These are phyloP conservation scores for Breviolum minutum DNA, from an alignment of 73 alveolate species.

Conservation along the genomic window DNA sequence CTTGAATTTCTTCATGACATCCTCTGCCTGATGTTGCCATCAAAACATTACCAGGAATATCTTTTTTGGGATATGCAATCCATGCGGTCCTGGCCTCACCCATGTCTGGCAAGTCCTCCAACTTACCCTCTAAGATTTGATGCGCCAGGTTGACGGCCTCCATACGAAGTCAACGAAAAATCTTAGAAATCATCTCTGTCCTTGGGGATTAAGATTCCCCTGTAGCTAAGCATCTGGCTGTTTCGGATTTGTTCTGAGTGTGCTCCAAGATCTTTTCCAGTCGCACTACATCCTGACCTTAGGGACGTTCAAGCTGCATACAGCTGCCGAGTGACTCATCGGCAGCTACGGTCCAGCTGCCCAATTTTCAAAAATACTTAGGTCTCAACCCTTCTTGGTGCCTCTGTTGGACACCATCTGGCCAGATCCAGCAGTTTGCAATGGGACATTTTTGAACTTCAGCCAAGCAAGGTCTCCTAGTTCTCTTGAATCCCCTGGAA, in stretches of 20 bases:
- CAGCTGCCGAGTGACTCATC: too few species aligned
- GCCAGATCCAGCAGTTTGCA: background rate
- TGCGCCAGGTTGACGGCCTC: conserved; percentile 78
- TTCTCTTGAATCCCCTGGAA: too few species aligned
- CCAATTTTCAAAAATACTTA: background rate
- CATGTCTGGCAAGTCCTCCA: conserved; percentile 90
- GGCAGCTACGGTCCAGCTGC: background rate
- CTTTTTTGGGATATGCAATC: too few species aligned
- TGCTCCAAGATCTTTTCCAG: conserved; percentile 74
- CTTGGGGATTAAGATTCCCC: background rate
- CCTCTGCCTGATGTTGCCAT: conserved; percentile 17
- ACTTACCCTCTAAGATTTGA: conserved; percentile 59
- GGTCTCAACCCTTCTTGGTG: conserved; percentile 59
- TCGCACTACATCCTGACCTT: conserved; percentile 70
- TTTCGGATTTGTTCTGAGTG: conserved; percentile 83
- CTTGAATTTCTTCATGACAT: conserved; percentile 65
- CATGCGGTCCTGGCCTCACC: background rate
- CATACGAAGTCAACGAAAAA: too few species aligned
- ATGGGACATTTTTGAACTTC: background rate
- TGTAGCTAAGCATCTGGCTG: background rate
- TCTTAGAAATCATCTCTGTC: too few species aligned
- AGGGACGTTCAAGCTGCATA: background rate
- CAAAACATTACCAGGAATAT: background rate
- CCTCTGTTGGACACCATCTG: conserved; percentile 91
- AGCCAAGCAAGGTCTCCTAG: too few species aligned